phyloP scores from a whole-genome alignment of 768 basidiomycete species.

The Phaffia tasmanica region DNA sequence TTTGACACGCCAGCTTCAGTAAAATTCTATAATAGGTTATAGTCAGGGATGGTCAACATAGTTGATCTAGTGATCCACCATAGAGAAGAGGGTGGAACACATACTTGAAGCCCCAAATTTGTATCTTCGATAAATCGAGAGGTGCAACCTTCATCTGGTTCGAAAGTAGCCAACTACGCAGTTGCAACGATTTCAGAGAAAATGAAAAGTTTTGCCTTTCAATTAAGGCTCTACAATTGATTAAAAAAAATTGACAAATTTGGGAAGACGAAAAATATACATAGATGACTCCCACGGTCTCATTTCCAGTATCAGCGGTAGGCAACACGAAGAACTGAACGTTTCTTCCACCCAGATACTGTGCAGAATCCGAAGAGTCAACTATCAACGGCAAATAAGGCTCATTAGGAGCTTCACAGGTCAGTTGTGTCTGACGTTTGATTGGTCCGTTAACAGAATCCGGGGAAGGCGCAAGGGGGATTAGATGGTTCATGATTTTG shows the following conservation, averaged over 20 bases:
- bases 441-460: not conserved
- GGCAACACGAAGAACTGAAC: slow-evolving; percentile 10
- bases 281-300: slow-evolving; percentile 3
- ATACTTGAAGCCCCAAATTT: not conserved
- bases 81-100: not conserved
- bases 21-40: no score
- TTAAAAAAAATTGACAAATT: not conserved
- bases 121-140: not conserved
- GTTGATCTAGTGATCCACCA: no score
- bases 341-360: not conserved
- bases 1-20: no score
- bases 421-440: not conserved
- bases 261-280: not conserved
- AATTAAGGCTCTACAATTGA: not conserved
- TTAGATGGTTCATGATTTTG: not conserved
- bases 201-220: not conserved
- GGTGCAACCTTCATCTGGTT: slow-evolving; percentile 5
- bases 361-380: not conserved
- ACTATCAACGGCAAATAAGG: no score
- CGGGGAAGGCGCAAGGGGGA: not conserved
- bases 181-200: no score
- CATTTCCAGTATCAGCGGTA: not conserved
- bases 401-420: no score
- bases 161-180: slow-evolving; percentile 4
- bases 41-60: no score